Percentiles rank a stretch among this genome's conserved stretches.
Conservation (phyloP, 805 yeast species). For the Ogataea polymorpha region DNA sequence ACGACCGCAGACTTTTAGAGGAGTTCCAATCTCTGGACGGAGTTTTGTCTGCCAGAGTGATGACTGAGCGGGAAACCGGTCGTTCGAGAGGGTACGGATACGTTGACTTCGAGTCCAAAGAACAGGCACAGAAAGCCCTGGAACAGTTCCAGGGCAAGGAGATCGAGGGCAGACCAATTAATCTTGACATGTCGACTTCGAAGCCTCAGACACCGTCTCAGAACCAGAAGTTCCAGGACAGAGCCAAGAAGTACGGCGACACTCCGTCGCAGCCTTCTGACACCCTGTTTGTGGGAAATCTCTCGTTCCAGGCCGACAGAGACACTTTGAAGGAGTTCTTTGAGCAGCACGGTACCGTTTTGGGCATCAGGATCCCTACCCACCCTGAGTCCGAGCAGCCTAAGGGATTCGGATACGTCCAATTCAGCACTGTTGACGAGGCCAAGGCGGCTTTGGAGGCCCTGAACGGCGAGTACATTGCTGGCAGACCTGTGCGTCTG, state of each 20-base stretch:
- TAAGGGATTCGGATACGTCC: constrained; percentile 98
- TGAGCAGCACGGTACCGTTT: constrained; percentile 73
- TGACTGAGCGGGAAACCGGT: constrained; percentile 79
- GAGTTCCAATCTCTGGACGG: constrained; percentile 85
- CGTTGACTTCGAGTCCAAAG: constrained; percentile 83
- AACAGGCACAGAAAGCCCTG: constrained; percentile 82
- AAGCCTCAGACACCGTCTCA: constrained; percentile 59
- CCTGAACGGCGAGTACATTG: constrained; percentile 83
- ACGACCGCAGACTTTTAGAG: constrained; percentile 86
- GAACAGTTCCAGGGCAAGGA: constrained; percentile 85
- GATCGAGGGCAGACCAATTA: constrained; percentile 95
- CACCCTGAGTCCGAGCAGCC: constrained; percentile 99
- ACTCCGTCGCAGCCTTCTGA: constrained; percentile 89
- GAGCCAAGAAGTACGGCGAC: constrained; percentile 91
- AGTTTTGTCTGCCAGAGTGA: constrained; percentile 85
- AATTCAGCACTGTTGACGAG: constrained; percentile 80
- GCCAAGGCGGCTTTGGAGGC: constrained; percentile 87
- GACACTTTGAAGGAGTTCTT: constrained; percentile 73
- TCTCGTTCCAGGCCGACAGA: constrained; percentile 85
- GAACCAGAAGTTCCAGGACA: constrained; percentile 54
- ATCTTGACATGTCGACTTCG: constrained; percentile 86
- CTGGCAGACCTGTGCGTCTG: constrained; percentile 90
- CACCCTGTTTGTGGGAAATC: constrained; percentile 93
- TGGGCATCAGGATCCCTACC: constrained; percentile 93
- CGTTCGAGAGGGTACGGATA: constrained; percentile 97